These are phyloP conservation scores for Exserohilum rostratum DNA, from an alignment of 2,329 filamentous ascomycete species.

Conservation along the genomic window DNA sequence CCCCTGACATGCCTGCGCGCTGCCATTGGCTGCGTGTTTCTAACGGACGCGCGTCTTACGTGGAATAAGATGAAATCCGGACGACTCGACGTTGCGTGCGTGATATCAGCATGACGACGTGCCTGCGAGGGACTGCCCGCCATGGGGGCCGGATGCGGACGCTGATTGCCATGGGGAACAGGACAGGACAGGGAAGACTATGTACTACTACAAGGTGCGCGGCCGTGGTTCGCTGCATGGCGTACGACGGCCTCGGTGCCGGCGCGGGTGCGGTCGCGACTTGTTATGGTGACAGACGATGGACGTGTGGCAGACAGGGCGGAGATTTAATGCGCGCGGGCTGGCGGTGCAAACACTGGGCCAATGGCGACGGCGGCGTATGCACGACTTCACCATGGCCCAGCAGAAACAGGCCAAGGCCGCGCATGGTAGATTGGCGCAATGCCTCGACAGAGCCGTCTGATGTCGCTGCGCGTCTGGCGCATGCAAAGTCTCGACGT, in stretches of 20 bases:
- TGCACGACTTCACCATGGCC: background rate
- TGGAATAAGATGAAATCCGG: background rate
- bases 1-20: constrained; percentile 5
- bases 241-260: too few relatives aligned
- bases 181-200: too few relatives aligned
- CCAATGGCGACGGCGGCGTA: constrained; percentile 10
- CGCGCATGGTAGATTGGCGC: too few relatives aligned
- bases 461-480: too few relatives aligned
- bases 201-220: too few relatives aligned
- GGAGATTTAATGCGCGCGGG: constrained; percentile 4
- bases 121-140: too few relatives aligned
- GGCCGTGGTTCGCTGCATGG: too few relatives aligned
- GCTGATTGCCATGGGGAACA: too few relatives aligned
- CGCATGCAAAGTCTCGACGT: constrained; percentile 16
- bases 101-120: constrained; percentile 6
- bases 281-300: too few relatives aligned
- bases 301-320: background rate
- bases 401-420: background rate
- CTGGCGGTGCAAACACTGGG: constrained; percentile 19
- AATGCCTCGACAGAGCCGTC: too few relatives aligned
- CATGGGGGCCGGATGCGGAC: too few relatives aligned
- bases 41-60: constrained; percentile 23
- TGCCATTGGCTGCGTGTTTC: constrained; percentile 12
- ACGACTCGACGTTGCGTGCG: background rate
- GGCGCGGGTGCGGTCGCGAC: too few relatives aligned